phyloP scores from a whole-genome alignment of 495 filamentous ascomycete species.

The Hyaloscypha variabilis region DNA sequence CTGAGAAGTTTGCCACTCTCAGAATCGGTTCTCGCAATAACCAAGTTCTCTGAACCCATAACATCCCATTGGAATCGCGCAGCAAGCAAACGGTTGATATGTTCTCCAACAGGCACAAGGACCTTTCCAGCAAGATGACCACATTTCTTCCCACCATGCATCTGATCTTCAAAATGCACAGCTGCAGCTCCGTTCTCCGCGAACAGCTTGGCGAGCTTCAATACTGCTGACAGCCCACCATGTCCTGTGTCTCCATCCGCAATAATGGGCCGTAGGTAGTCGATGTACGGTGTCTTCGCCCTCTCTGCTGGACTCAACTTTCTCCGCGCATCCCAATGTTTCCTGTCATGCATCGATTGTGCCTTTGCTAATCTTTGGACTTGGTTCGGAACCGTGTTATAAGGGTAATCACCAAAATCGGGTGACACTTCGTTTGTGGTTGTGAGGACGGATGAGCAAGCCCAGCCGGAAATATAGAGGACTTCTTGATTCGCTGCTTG shows the following conservation, averaged over 20 bases:
- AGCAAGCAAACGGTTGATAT: constrained; percentile 92
- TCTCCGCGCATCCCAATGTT: constrained; percentile 84
- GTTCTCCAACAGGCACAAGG: constrained; percentile 88
- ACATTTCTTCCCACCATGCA: constrained; percentile 98
- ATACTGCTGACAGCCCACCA: constrained; percentile 86
- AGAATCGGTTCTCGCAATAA: constrained; percentile 93
- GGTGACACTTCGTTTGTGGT: constrained; percentile 95
- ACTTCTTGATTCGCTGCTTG: constrained; percentile 96
- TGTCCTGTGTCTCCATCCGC: constrained; percentile 98
- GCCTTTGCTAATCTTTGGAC: constrained; percentile 95
- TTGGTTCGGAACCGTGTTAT: constrained; percentile 98
- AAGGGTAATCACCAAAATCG: constrained; percentile 98
- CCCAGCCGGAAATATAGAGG: constrained; percentile 95
- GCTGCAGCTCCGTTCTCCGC: constrained; percentile 97
- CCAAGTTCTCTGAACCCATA: constrained; percentile 91
- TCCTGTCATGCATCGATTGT: constrained; percentile 93
- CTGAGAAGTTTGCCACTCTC: constrained; percentile 90
- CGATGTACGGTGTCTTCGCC: constrained; percentile 75
- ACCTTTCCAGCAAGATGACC: constrained; percentile 97
- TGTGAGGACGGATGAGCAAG: constrained; percentile 89
- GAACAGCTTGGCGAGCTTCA: constrained; percentile 97
- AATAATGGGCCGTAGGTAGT: constrained; percentile 92
- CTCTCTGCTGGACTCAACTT: constrained; percentile 74
- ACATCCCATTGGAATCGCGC: constrained; percentile 97
- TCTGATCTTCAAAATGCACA: constrained; percentile 96